Conservation (phyloP, 495 filamentous ascomycete genomes). For the Annulohypoxylon bovei region DNA sequence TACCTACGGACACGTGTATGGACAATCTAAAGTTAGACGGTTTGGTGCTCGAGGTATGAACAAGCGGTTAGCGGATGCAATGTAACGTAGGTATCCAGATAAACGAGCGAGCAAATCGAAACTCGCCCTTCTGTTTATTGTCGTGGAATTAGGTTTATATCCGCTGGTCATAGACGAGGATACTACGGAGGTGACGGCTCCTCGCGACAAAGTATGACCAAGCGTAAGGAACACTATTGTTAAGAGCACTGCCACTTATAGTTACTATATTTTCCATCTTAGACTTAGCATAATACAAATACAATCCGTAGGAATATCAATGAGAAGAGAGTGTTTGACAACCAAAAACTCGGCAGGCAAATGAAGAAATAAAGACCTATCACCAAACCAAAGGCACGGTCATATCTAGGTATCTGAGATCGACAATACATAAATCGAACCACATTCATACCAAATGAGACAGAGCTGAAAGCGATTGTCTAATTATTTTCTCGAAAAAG, state of each 20-base stretch:
- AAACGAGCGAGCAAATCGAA: neutral
- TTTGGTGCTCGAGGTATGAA: neutral
- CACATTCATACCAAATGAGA: neutral
- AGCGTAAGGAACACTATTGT: neutral
- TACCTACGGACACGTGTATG: neutral
- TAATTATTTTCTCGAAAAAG: neutral
- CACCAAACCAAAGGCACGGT: neutral
- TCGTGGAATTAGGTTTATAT: neutral
- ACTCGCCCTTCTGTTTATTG: neutral
- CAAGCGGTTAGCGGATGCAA: neutral
- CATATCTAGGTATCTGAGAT: neutral
- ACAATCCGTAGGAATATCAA: neutral
- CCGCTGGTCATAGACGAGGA: neutral
- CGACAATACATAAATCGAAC: neutral
- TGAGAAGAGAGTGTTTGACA: neutral
- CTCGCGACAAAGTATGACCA: neutral
- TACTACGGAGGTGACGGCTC: neutral
- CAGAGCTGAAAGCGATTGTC: neutral
- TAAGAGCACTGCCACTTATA: neutral
- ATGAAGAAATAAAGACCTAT: neutral
- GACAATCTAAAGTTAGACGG: neutral
- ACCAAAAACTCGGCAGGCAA: neutral
- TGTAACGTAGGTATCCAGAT: slow-evolving; percentile 16
- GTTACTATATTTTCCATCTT: neutral
- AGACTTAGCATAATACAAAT: neutral